Evolutionary conservation across 176 grass and related monocot genomes (phyloP), one percentile per base, ranked within the genome.

Genomic region (Guadua angustifolia): DNA sequence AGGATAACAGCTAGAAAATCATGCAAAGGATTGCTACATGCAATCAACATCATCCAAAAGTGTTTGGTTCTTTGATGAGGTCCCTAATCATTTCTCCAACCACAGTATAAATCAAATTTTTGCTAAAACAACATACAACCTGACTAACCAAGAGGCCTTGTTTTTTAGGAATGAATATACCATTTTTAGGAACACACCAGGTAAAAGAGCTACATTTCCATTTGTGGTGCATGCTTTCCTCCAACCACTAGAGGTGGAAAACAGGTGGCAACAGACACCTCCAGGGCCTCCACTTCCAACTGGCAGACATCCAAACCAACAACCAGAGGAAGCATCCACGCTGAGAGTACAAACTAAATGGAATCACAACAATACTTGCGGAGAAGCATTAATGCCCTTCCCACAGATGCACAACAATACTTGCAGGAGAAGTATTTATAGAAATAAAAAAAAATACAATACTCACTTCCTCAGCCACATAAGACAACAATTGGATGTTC

Each of bases 141-240:
- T 46, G 71, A 7, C 18, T 33, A 74, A 35, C 25, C 9, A 38
- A 44, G 13, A 69, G 18, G 9, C 0, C 14, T 26, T 17, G 0
- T 32, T 46, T 43, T 44, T 57, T 13, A 84, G 59, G 8, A 7
- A 13, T 9, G 7, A 38, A 73, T 38, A 49, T 66, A 79, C 38
- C 21, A 51, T 70, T 19, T 78, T 56, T 17, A 14, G 1, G 11
- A 87, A 73, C 49, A 66, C 4, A 16, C 45, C 12, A 40, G 64
- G 40, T 62, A 53, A 75, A 74, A 85, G 43, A 69, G 49, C 24
- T 83, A 6, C 36, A 69, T 75, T 79, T 62, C 43, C 66, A 79
- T 75, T 45, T 69, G 24, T 52, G 45, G 71, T n/a, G 62, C 6
- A 40, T 79, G 33, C 11, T 44, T 67, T 53, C 35, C 68, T 83